A percentile compares a stretch with the other conserved stretches of the same genome.
phyloP scores from a whole-genome alignment of 306 rosid species.

The Dryas octopetala region DNA sequence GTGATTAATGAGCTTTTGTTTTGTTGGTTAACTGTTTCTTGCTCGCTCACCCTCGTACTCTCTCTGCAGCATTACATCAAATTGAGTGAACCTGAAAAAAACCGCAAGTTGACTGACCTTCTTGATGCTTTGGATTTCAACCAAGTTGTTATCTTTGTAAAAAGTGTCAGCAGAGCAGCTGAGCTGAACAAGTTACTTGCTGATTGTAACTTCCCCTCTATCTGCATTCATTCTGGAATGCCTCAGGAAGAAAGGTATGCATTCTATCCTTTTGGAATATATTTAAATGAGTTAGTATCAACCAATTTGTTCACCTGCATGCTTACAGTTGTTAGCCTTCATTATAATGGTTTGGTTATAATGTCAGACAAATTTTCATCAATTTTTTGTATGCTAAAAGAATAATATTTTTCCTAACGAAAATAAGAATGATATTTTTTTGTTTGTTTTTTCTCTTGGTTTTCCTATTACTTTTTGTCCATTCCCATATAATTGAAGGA shows the following conservation, averaged over 20 bases:
- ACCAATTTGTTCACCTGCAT: too few species aligned
- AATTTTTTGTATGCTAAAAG: neutral
- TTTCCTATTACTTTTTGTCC: too few species aligned
- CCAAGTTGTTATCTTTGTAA: slow-evolving; percentile 76
- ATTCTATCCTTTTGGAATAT: neutral
- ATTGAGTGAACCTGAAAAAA: slow-evolving; percentile 65
- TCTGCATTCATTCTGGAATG: slow-evolving; percentile 83
- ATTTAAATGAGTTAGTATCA: neutral
- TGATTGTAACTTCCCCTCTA: slow-evolving; percentile 73
- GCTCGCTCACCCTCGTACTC: neutral
- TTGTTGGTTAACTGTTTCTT: slow-evolving; percentile 14
- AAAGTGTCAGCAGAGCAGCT: slow-evolving; percentile 68
- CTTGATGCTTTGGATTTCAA: slow-evolving; percentile 82
- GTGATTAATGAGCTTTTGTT: neutral
- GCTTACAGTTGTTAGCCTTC: neutral
- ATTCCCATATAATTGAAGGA: too few species aligned
- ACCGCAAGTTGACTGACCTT: slow-evolving; percentile 74
- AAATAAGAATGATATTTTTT: too few species aligned
- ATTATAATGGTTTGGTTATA: neutral
- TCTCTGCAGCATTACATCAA: slow-evolving; percentile 64
- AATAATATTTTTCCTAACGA: neutral
- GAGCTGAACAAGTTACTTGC: slow-evolving; percentile 74
- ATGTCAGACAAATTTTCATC: neutral
- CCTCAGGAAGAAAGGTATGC: slow-evolving; percentile 76
- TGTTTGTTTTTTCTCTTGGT: too few species aligned